These are phyloP conservation scores for Aspergillus fijiensis DNA, from an alignment of 2,329 filamentous ascomycete species.

Conservation along the genomic window DNA sequence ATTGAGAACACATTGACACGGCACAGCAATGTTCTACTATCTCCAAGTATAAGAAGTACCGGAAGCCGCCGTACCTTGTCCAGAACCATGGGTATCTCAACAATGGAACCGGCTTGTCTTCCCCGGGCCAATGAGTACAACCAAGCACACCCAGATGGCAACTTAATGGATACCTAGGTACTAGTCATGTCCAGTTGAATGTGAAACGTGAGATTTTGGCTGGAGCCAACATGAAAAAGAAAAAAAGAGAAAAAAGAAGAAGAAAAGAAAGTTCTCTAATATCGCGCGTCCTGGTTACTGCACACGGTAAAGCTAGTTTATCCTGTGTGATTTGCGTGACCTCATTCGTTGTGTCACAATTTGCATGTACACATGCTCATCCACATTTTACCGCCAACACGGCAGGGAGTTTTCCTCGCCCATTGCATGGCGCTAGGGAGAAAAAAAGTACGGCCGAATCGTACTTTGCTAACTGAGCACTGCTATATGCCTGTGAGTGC, in stretches of 20 bases:
- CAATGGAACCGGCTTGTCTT: neutral
- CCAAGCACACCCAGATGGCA: neutral
- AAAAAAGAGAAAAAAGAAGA: neutral
- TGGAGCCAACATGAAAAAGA: too few relatives aligned
- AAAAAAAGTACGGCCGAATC: constrained; percentile 1
- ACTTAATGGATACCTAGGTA: neutral
- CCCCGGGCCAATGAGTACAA: constrained; percentile 4
- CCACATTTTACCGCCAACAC: neutral
- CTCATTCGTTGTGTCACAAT: neutral
- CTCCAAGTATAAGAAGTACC: neutral
- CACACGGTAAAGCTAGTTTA: neutral
- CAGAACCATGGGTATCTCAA: constrained; percentile 1
- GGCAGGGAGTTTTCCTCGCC: too few relatives aligned
- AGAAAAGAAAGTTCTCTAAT: neutral
- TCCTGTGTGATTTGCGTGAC: neutral
- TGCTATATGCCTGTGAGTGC: neutral
- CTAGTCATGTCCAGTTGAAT: neutral
- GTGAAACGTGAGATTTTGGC: constrained; percentile 3
- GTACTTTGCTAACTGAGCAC: neutral
- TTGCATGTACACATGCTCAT: neutral
- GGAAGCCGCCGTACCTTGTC: constrained; percentile 1
- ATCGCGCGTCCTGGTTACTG: neutral
- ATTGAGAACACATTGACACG: neutral
- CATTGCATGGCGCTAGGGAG: too few relatives aligned
- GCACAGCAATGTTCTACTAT: neutral